Percentiles rank a stretch among this genome's conserved stretches.
These are phyloP conservation scores for Parascedosporium putredinis DNA, from an alignment of 2,329 filamentous ascomycete genomes.

Conservation along the genomic window DNA sequence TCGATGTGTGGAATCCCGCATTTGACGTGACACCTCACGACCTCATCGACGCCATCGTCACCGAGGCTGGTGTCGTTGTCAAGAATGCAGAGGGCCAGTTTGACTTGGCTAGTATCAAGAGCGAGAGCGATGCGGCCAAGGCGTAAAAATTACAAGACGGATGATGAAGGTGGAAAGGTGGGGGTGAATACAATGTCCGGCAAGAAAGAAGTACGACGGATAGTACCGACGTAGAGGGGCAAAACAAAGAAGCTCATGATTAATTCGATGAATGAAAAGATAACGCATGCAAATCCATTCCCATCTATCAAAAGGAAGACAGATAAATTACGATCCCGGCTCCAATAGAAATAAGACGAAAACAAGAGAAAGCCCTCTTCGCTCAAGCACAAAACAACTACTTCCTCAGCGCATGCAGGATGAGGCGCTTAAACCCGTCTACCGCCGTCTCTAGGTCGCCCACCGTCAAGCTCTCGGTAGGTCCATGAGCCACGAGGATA, in stretches of 20 bases:
- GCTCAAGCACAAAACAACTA: too few species aligned
- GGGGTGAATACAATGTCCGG: too few species aligned
- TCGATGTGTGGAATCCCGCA: slow-evolving; percentile 90
- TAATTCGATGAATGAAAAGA: too few species aligned
- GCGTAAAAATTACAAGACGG: too few species aligned
- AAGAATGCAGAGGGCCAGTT: slow-evolving; percentile 65
- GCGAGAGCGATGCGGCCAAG: slow-evolving; percentile 6
- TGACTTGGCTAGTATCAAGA: slow-evolving; percentile 20
- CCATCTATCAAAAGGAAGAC: too few species aligned
- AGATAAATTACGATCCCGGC: not conserved
- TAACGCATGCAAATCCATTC: too few species aligned
- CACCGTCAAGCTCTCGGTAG: slow-evolving; percentile 69
- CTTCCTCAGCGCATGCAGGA: slow-evolving; percentile 46
- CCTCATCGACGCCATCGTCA: slow-evolving; percentile 89
- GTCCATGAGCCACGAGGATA: slow-evolving; percentile 81
- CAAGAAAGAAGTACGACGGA: not conserved
- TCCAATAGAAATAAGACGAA: too few species aligned
- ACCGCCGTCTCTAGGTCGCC: slow-evolving; percentile 69
- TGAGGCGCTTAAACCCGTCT: slow-evolving; percentile 64
- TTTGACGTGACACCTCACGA: slow-evolving; percentile 89
- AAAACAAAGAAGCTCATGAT: too few species aligned
- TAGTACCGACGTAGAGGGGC: too few species aligned
- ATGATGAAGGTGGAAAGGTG: too few species aligned
- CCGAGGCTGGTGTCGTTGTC: slow-evolving; percentile 78
- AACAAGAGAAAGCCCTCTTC: too few species aligned